Percentiles rank a stretch among this genome's conserved stretches.
phyloP scores from a whole-genome alignment of 768 basidiomycete genomes.

The Terana coerulea region DNA sequence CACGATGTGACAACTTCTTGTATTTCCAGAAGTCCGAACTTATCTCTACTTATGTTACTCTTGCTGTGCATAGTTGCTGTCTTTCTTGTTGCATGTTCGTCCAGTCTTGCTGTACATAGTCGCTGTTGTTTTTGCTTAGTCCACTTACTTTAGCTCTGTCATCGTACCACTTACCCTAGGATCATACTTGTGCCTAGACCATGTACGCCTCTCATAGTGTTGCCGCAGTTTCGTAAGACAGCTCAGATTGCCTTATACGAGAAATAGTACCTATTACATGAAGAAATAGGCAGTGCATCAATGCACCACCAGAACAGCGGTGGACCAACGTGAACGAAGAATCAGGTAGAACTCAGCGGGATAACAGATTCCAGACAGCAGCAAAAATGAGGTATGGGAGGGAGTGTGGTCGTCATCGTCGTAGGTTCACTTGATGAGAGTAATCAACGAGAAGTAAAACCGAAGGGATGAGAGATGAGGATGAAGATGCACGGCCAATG shows the following conservation, averaged over 20 bases:
- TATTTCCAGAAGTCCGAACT: background rate
- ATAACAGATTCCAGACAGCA: slow-evolving; percentile 2
- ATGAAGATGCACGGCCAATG: background rate
- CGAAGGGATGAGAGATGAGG: background rate
- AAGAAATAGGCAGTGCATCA: too few species aligned
- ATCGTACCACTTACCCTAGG: background rate
- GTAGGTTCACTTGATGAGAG: background rate
- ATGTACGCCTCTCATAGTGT: too few species aligned
- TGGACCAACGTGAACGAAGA: background rate
- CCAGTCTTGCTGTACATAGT: slow-evolving; percentile 1
- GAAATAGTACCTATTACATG: too few species aligned
- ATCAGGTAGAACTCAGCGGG: background rate
- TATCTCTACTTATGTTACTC: background rate
- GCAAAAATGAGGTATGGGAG: background rate
- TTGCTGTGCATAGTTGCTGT: background rate
- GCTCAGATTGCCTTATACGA: too few species aligned
- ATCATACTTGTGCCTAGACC: too few species aligned
- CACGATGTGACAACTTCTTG: background rate
- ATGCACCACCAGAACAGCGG: too few species aligned
- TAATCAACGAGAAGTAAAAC: background rate
- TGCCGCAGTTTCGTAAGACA: too few species aligned
- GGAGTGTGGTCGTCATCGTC: background rate
- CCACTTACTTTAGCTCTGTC: background rate
- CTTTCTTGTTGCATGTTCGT: background rate
- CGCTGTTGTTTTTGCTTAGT: background rate